phyloP scores from a whole-genome alignment of 352 stramenopile genomes.

The Thalassiosira pacifica region DNA sequence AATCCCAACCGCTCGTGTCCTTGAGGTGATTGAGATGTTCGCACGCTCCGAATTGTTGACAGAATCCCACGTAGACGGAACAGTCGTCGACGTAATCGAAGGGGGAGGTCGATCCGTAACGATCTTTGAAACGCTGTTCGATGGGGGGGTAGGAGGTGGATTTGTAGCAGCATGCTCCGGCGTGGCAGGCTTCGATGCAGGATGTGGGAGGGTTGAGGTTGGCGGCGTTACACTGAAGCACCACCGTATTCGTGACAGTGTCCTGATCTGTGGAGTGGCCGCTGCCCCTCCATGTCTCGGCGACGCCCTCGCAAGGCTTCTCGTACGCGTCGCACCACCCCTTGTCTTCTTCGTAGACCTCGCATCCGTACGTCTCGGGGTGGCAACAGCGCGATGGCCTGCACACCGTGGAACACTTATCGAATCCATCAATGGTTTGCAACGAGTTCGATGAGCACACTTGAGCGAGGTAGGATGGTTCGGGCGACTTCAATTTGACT shows the following conservation, averaged over 20 bases:
- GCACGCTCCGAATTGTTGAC: constrained; percentile 60
- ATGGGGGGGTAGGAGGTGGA: constrained; percentile 44
- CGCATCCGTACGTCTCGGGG: constrained; percentile 41
- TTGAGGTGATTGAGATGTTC: constrained; percentile 60
- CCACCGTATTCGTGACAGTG: constrained; percentile 43
- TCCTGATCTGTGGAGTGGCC: constrained; percentile 30
- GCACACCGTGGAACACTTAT: constrained; percentile 15
- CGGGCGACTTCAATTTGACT: background rate
- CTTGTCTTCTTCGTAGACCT: constrained; percentile 41
- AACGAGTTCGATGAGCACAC: constrained; percentile 26
- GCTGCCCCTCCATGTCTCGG: constrained; percentile 54
- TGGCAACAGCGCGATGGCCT: constrained; percentile 36
- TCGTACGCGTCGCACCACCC: constrained; percentile 43
- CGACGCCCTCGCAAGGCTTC: constrained; percentile 40
- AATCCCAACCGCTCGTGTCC: constrained; percentile 43
- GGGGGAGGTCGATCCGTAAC: constrained; percentile 37
- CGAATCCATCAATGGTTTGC: constrained; percentile 23
- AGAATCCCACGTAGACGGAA: constrained; percentile 48
- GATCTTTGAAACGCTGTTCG: constrained; percentile 45
- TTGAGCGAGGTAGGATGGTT: constrained; percentile 6
- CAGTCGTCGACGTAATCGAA: constrained; percentile 25
- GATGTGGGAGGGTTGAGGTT: constrained; percentile 43
- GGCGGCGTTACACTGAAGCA: constrained; percentile 51
- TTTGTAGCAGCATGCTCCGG: constrained; percentile 52
- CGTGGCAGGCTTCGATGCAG: constrained; percentile 52